These are phyloP conservation scores for Leucocoprinus birnbaumii DNA, from an alignment of 768 basidiomycete genomes.

Conservation along the genomic window DNA sequence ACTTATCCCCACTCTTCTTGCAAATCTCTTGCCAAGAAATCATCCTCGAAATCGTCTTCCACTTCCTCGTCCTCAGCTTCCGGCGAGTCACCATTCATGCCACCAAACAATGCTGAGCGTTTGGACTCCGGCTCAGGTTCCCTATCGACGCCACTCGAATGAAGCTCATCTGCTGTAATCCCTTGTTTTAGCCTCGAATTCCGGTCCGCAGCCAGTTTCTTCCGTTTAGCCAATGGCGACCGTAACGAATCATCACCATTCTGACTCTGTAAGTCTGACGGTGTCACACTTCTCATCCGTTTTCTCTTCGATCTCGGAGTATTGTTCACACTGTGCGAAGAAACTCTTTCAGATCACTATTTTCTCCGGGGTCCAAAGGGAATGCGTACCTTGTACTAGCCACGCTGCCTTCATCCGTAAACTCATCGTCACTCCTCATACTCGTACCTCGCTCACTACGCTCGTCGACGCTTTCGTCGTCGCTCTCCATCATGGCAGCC, in stretches of 20 bases:
- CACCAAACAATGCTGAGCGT: conserved; percentile 13
- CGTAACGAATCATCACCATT: conserved; percentile 42
- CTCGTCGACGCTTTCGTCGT: conserved; percentile 52
- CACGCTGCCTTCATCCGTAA: conserved; percentile 47
- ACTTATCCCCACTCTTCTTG: conserved; percentile 75
- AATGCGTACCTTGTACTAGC: conserved; percentile 7
- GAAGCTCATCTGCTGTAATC: conserved; percentile 52
- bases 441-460: conserved; percentile 35
- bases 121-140: conserved; percentile 15
- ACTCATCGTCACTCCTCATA: conserved; percentile 53
- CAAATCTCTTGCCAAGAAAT: conserved; percentile 78
- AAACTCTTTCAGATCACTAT: background rate
- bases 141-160: conserved; percentile 11
- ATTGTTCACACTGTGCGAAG: conserved; percentile 29
- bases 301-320: conserved; percentile 56
- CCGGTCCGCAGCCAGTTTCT: conserved; percentile 67
- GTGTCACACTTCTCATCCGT: conserved; percentile 69
- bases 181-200: conserved; percentile 69
- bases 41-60: conserved; percentile 64
- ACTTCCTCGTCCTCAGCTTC: conserved; percentile 39
- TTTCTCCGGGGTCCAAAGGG: background rate
- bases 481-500: conserved; percentile 80
- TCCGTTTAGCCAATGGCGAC: conserved; percentile 79
- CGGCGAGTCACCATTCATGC: conserved; percentile 19
- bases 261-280: conserved; percentile 42